Evolutionary conservation across 352 stramenopile species (phyloP).

Genomic region (Aphanomyces stellatus): DNA sequence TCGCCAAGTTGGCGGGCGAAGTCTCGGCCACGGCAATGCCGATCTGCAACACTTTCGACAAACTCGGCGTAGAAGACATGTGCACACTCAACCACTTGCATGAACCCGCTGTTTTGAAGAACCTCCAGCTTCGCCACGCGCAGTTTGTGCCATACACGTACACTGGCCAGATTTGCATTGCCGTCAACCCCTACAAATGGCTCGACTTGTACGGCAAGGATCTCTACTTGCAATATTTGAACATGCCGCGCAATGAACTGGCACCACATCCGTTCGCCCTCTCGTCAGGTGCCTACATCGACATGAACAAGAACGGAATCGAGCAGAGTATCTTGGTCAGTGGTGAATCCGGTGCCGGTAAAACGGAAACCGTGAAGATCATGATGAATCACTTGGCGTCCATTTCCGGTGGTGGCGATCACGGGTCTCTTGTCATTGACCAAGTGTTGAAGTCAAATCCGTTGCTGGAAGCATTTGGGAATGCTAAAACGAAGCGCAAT

Average conservation of each 20-base stretch:
- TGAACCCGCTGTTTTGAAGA: constrained; percentile 67
- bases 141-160: constrained; percentile 75
- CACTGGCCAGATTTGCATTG: constrained; percentile 71
- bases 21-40: constrained; percentile 70
- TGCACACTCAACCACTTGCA: constrained; percentile 71
- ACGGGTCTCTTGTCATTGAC: constrained; percentile 65
- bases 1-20: constrained; percentile 56
- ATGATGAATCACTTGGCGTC: constrained; percentile 79
- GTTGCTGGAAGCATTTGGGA: constrained; percentile 65
- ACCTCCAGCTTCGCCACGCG: constrained; percentile 58
- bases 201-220: constrained; percentile 61
- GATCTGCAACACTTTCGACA: constrained; percentile 72
- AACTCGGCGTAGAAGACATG: constrained; percentile 66
- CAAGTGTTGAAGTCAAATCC: constrained; percentile 74
- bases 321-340: constrained; percentile 80
- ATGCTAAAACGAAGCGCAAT: constrained; percentile 78
- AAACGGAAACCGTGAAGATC: constrained; percentile 88
- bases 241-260: constrained; percentile 42
- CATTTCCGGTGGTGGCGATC: constrained; percentile 54
- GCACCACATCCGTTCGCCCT: constrained; percentile 61
- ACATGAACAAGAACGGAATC: constrained; percentile 61
- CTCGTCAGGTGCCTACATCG: constrained; percentile 52
- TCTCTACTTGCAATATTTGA: constrained; percentile 57
- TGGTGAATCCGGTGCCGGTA: constrained; percentile 57
- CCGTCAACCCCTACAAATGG: constrained; percentile 77